phyloP scores from a whole-genome alignment of 2,329 filamentous ascomycete species.

The Clonostachys solani region DNA sequence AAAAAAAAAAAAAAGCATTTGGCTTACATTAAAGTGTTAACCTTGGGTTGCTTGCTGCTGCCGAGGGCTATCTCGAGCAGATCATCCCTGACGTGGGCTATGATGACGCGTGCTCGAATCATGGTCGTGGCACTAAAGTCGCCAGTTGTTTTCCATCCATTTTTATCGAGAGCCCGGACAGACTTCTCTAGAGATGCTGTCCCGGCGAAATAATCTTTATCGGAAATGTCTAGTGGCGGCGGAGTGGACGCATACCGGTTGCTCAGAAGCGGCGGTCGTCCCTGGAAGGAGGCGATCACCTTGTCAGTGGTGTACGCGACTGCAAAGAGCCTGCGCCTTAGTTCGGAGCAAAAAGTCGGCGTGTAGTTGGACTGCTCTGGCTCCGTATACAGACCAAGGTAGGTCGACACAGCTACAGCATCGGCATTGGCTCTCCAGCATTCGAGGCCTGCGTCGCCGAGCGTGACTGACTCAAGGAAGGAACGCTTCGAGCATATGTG shows the following conservation, averaged over 20 bases:
- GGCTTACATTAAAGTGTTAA: conserved; percentile 11
- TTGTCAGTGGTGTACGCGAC: conserved; percentile 42
- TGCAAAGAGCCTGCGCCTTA: conserved; percentile 24
- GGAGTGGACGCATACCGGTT: conserved; percentile 50
- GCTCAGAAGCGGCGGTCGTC: conserved; percentile 47
- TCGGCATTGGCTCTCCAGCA: conserved; percentile 26
- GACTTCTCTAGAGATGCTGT: no score
- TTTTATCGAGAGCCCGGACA: conserved; percentile 16
- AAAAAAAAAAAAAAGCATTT: neutral
- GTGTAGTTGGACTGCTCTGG: conserved; percentile 8
- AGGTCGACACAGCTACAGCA: conserved; percentile 18
- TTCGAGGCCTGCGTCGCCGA: conserved; percentile 25
- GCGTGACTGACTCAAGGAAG: conserved; percentile 23
- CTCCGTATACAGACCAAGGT: conserved; percentile 17
- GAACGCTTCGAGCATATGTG: conserved; percentile 19
- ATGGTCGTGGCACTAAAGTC: conserved; percentile 21
- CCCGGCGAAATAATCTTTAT: conserved; percentile 40
- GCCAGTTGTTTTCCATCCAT: conserved; percentile 29
- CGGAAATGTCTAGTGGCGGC: conserved; percentile 48
- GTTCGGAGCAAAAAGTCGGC: conserved; percentile 21
- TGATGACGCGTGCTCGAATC: conserved; percentile 12
- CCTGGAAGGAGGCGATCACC: conserved; percentile 43
- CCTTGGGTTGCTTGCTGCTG: conserved; percentile 3
- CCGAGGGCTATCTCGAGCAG: neutral
- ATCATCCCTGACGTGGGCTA: conserved; percentile 14